A percentile compares a stretch with the other conserved stretches of the same genome.
Evolutionary conservation across 2,329 filamentous ascomycete species (phyloP).

Genomic region (Xylaria sp.): DNA sequence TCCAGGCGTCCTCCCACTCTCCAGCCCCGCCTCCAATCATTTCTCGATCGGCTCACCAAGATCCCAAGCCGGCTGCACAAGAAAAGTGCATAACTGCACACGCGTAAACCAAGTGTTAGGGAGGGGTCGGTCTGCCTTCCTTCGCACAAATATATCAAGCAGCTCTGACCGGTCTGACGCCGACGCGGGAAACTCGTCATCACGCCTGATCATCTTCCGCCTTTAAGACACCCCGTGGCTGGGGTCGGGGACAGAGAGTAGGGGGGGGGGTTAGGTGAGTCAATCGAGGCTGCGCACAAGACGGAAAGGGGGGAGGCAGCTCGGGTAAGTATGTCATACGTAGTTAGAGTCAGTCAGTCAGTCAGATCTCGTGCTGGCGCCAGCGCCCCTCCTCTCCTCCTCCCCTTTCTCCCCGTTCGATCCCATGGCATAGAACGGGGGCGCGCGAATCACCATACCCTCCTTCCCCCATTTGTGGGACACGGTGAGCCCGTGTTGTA

Average conservation of each 20-base stretch:
- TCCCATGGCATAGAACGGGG: not conserved
- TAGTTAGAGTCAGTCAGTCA: no score
- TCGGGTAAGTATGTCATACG: no score
- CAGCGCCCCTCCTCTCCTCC: no score
- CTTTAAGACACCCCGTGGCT: not conserved
- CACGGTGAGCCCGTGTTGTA: slow-evolving; percentile 12
- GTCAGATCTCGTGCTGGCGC: slow-evolving; percentile 15
- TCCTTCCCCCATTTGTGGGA: not conserved
- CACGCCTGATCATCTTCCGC: not conserved
- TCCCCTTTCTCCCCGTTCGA: no score
- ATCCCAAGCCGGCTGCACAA: slow-evolving; percentile 1
- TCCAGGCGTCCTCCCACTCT: not conserved
- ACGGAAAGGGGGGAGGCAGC: no score
- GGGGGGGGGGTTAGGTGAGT: not conserved
- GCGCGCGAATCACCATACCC: not conserved
- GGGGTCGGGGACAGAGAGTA: not conserved
- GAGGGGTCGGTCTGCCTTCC: slow-evolving; percentile 4
- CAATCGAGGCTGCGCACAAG: not conserved
- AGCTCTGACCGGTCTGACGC: slow-evolving; percentile 10
- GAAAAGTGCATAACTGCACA: not conserved
- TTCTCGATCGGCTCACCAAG: slow-evolving; percentile 21
- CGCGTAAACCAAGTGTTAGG: not conserved
- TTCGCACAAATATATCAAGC: not conserved
- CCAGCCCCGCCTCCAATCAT: slow-evolving; percentile 14
- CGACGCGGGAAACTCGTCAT: not conserved